Percentiles rank a stretch among this genome's conserved stretches.
phyloP scores from a whole-genome alignment of 176 grass and related monocot species.

The Dactylis glomerata region DNA sequence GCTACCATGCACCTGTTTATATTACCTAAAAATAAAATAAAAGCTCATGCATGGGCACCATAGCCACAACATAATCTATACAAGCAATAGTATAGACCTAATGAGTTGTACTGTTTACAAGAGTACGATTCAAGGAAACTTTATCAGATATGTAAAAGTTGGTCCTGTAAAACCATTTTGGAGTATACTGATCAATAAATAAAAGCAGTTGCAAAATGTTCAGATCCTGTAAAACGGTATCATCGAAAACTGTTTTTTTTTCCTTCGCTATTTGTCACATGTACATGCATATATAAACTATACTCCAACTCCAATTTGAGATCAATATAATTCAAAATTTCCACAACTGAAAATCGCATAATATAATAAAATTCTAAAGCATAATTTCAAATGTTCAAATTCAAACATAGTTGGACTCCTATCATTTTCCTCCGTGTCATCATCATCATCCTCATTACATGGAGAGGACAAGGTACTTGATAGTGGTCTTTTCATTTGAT shows the following conservation, averaged over 20 bases:
- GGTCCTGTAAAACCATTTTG: not conserved
- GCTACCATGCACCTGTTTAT: not conserved
- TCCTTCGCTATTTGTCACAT: too few species aligned
- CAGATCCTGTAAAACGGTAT: not conserved
- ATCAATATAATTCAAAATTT: not conserved
- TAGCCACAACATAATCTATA: not conserved
- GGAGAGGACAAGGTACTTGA: not conserved
- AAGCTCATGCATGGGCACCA: not conserved
- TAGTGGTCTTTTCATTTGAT: not conserved
- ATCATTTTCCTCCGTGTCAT: not conserved
- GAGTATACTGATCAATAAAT: not conserved
- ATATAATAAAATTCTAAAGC: not conserved
- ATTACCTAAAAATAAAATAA: not conserved
- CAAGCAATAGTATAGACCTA: not conserved
- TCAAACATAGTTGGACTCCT: not conserved
- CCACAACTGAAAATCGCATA: not conserved
- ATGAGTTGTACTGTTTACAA: not conserved
- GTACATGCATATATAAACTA: not conserved
- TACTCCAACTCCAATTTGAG: not conserved
- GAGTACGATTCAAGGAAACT: not conserved
- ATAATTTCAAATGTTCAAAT: not conserved
- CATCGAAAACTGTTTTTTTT: too few species aligned
- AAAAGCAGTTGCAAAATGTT: not conserved
- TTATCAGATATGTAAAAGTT: not conserved
- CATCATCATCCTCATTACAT: not conserved